These are phyloP conservation scores for Butyriboletus loyo DNA, from an alignment of 768 basidiomycete genomes.

Conservation along the genomic window DNA sequence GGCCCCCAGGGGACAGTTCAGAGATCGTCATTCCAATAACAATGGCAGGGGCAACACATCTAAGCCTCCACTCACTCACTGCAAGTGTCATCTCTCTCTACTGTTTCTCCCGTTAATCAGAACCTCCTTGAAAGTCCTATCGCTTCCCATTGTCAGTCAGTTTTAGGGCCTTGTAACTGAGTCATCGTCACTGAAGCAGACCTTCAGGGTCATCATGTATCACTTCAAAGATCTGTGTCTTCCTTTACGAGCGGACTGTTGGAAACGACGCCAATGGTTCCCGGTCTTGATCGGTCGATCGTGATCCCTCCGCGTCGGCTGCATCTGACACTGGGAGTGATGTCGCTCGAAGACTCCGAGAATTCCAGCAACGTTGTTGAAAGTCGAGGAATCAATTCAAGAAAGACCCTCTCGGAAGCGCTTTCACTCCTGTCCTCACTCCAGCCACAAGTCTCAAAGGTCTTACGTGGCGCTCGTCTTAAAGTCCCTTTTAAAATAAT, in stretches of 20 bases:
- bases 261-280: constrained; percentile 22
- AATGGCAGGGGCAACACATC: not conserved
- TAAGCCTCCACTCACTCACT: constrained; percentile 25
- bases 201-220: constrained; percentile 39
- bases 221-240: constrained; percentile 35
- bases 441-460: constrained; percentile 38
- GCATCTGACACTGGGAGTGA: constrained; percentile 74
- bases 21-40: not conserved
- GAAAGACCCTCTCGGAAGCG: constrained; percentile 38
- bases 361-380: not conserved
- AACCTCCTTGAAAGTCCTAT: constrained; percentile 23
- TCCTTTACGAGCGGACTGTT: constrained; percentile 35
- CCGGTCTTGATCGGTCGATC: constrained; percentile 60
- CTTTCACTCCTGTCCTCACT: constrained; percentile 41
- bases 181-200: constrained; percentile 9
- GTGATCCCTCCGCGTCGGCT: constrained; percentile 55
- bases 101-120: not conserved
- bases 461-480: constrained; percentile 36
- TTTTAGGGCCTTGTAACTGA: constrained; percentile 23
- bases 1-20: constrained; percentile 9
- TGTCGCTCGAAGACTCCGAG: constrained; percentile 46
- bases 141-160: constrained; percentile 32
- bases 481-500: constrained; percentile 45
- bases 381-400: not conserved
- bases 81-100: constrained; percentile 10